Percentiles rank a stretch among this genome's conserved stretches.
phyloP scores from a whole-genome alignment of 23 red algal genomes.

The Gracilariopsis chorda region DNA sequence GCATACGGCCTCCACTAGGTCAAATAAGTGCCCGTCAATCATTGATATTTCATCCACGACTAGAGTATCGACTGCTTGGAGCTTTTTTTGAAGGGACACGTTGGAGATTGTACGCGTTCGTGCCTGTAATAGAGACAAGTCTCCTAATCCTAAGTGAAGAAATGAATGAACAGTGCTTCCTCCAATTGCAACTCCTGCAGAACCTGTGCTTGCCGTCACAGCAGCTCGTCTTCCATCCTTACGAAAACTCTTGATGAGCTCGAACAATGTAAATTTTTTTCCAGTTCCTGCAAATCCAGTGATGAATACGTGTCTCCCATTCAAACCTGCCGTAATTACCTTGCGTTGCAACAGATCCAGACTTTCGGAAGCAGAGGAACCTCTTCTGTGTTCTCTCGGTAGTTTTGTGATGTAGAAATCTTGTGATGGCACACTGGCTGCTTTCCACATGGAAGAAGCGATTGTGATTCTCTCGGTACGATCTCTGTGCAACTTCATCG shows the following conservation, averaged over 20 bases:
- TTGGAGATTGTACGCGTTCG: not conserved
- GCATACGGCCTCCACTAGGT: not conserved
- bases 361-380: no score
- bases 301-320: no score
- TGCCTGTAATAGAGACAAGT: not conserved
- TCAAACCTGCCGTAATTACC: no score
- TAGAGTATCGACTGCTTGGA: not conserved
- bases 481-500: no score
- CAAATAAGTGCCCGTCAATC: conserved; percentile 21
- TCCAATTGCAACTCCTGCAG: conserved; percentile 18
- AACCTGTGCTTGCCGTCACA: conserved; percentile 42
- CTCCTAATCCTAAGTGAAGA: not conserved
- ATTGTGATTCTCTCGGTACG: no score
- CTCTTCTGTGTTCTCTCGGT: no score
- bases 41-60: conserved; percentile 56
- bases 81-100: not conserved
- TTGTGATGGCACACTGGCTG: no score
- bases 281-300: conserved; percentile 42
- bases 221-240: not conserved
- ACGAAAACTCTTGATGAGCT: not conserved
- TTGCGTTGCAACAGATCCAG: no score
- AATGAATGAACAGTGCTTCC: conserved; percentile 36
- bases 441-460: no score
- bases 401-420: no score
- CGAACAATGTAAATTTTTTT: not conserved